phyloP scores from a whole-genome alignment of 2,329 filamentous ascomycete genomes.

The Exophiala oligosperma region DNA sequence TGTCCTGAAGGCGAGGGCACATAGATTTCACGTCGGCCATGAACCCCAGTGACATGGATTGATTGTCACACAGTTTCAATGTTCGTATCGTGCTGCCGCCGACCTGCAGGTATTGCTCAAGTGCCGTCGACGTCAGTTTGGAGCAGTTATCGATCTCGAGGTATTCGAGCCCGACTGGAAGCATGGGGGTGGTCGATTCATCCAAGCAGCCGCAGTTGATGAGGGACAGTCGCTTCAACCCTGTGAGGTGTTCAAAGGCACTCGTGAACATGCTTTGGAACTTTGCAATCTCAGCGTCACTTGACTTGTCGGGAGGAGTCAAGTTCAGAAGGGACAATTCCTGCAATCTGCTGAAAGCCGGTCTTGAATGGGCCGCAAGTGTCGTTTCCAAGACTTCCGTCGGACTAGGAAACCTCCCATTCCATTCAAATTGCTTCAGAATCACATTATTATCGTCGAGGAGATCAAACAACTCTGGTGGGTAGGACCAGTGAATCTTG shows the following conservation, averaged over 20 bases:
- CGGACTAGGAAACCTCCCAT: slow-evolving; percentile 46
- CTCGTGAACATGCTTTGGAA: slow-evolving; percentile 39
- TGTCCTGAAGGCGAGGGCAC: slow-evolving; percentile 69
- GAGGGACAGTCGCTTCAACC: slow-evolving; percentile 68
- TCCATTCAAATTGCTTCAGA: slow-evolving; percentile 59
- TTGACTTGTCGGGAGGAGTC: slow-evolving; percentile 22
- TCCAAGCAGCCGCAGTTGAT: slow-evolving; percentile 74
- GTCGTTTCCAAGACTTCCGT: slow-evolving; percentile 44
- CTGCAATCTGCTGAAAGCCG: slow-evolving; percentile 51
- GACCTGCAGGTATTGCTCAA: slow-evolving; percentile 64
- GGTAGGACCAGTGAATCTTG: slow-evolving; percentile 65
- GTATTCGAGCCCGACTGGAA: slow-evolving; percentile 66
- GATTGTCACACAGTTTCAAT: slow-evolving; percentile 75
- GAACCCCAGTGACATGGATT: slow-evolving; percentile 74
- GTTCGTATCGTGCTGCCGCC: slow-evolving; percentile 68
- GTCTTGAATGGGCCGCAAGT: slow-evolving; percentile 52
- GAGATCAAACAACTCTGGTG: slow-evolving; percentile 63
- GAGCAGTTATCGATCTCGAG: slow-evolving; percentile 79
- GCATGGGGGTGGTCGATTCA: slow-evolving; percentile 63
- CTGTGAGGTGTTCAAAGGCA: slow-evolving; percentile 47
- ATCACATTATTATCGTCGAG: slow-evolving; percentile 53
- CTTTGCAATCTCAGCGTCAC: slow-evolving; percentile 11
- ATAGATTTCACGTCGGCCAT: slow-evolving; percentile 63
- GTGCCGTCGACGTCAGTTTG: slow-evolving; percentile 66
- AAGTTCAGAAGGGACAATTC: slow-evolving; percentile 41